Evolutionary conservation across 2,329 filamentous ascomycete genomes (phyloP), one percentile per base, ranked within the genome.

Genomic region (Colletotrichum somersetense): DNA sequence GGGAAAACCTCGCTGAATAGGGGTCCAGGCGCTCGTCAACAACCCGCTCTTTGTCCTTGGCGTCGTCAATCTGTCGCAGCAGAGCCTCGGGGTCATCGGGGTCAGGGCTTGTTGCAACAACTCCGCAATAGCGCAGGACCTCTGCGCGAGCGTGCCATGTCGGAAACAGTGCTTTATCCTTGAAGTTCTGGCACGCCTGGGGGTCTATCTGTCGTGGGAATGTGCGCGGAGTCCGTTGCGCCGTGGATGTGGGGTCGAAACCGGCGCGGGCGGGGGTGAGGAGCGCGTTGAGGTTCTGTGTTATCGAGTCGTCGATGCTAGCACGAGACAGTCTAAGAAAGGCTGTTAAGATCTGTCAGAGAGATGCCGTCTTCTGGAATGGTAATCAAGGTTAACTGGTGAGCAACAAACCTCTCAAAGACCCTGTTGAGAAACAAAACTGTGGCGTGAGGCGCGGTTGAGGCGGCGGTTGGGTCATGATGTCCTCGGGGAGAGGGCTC

Each of bases 21-120:
- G 96, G 96, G 83, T 99, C 96, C 71, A 98, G 81, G 67, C 96
- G 86, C 83, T 98, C 96, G 80, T 98, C 90, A 5, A 98, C 91
- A 0, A 96, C 86, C 64, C 91, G 86, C 77, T 96, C 92, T 59
- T 91, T 87, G 74, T 93, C 90, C 76, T 86, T 89, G 70, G 91
- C 88, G 65, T 90, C 89, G 81, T 97, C 93, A 0, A 90, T 86
- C 77, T 94, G 88, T 66, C 93, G 86, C 23, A 93, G 77, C 0
- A 93, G 84, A 35, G 90, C 86, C 68, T 96, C 93, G 1, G 95
- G 95, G 76, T 98, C 95, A 72, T 96, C 89, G 0, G 94, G 94
- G 77, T 98, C 95, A 0, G 94, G 93, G 72, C 91, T 93, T 14
- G 94, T 94, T 3, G 96, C 96, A 0, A 99, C 95, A 46, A 92